Conservation (phyloP, 306 rosid species). For the Quercus rubra region DNA sequence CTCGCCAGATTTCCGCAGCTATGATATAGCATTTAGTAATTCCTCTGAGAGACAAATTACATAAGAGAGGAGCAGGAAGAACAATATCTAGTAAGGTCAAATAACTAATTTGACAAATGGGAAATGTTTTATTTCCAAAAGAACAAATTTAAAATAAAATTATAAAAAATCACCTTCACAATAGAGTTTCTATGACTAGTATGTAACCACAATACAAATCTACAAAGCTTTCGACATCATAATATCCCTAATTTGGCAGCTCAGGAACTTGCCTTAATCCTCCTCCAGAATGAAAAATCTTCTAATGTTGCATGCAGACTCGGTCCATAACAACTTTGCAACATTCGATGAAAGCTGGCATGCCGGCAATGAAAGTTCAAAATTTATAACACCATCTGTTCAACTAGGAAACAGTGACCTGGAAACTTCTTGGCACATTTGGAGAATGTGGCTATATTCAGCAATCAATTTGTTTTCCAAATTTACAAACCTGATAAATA, state of each 20-base stretch:
- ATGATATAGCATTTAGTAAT: background rate
- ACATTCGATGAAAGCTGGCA: constrained; percentile 38
- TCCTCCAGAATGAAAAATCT: constrained; percentile 37
- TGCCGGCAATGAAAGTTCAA: constrained; percentile 47
- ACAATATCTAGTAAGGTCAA: background rate
- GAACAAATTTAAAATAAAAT: constrained; percentile 12
- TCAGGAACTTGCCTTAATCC: constrained; percentile 22
- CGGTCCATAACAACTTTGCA: constrained; percentile 28
- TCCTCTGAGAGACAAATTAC: background rate
- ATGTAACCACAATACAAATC: constrained; percentile 51
- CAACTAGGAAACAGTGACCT: constrained; percentile 24
- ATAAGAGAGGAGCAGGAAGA: background rate
- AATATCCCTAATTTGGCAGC: constrained; percentile 33
- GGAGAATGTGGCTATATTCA: constrained; percentile 45
- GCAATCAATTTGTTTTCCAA: constrained; percentile 38
- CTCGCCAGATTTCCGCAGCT: background rate
- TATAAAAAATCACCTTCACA: constrained; percentile 29
- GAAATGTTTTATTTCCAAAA: constrained; percentile 34
- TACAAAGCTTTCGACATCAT: constrained; percentile 61
- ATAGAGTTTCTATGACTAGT: constrained; percentile 51
- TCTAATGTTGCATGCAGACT: constrained; percentile 35
- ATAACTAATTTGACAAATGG: constrained; percentile 21
- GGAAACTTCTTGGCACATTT: constrained; percentile 40
- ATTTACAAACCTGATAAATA: constrained; percentile 36
- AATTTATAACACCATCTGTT: constrained; percentile 44